phyloP scores from a whole-genome alignment of 768 basidiomycete genomes.

The Butyriboletus loyo region DNA sequence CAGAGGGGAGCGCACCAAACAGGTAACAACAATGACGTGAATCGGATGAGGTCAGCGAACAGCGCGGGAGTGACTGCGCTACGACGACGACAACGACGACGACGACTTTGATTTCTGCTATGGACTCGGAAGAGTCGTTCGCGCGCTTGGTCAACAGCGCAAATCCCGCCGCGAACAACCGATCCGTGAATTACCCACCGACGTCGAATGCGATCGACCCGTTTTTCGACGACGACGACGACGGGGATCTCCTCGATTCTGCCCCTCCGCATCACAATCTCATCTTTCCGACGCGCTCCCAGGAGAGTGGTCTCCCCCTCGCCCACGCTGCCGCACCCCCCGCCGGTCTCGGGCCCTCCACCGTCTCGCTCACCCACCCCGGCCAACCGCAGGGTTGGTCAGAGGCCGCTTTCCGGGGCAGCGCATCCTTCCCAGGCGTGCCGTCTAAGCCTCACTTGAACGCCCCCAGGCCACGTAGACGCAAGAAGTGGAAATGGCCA shows the following conservation, averaged over 20 bases:
- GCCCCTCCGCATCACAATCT: not conserved
- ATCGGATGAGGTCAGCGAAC: slow-evolving; percentile 4
- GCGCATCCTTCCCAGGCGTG: slow-evolving; percentile 38
- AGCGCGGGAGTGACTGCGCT: not conserved
- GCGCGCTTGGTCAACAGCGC: slow-evolving; percentile 25
- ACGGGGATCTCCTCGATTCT: slow-evolving; percentile 24
- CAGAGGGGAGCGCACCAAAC: slow-evolving; percentile 3
- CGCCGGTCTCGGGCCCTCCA: slow-evolving; percentile 54
- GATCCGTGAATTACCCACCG: slow-evolving; percentile 52
- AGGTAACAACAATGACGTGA: slow-evolving; percentile 10
- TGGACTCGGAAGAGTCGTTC: slow-evolving; percentile 30
- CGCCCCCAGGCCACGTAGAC: slow-evolving; percentile 6
- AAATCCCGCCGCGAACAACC: slow-evolving; percentile 23
- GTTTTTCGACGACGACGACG: slow-evolving; percentile 84
- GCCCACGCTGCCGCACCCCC: slow-evolving; percentile 56
- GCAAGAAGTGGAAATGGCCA: slow-evolving; percentile 70
- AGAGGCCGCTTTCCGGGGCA: slow-evolving; percentile 52
- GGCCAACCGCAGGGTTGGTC: slow-evolving; percentile 68
- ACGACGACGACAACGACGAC: not conserved
- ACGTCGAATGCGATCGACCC: slow-evolving; percentile 52
- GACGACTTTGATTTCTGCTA: not conserved
- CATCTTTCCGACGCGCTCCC: slow-evolving; percentile 37
- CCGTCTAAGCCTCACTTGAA: slow-evolving; percentile 5
- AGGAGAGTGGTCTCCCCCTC: slow-evolving; percentile 55
- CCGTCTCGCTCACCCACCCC: slow-evolving; percentile 35